Evolutionary conservation across 106 monocot genomes (phyloP), one percentile per base, ranked within the genome.

Genomic region (Vanilla planifolia): DNA sequence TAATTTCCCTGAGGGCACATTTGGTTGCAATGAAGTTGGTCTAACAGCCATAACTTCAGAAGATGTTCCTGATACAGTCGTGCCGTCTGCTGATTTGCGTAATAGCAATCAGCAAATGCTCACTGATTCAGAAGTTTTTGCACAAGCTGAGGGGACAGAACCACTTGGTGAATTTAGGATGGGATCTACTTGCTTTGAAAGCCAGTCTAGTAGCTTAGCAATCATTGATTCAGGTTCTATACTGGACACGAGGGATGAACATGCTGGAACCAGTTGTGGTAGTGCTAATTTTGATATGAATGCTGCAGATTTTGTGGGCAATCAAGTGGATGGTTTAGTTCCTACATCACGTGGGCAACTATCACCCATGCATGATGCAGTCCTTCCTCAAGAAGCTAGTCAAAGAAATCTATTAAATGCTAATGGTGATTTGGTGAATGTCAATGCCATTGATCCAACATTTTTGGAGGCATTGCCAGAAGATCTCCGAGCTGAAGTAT

Each of bases 391-490:
- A 33, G 80, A 74, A 46, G 27, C 63, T 63, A 64, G 14, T 60
- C 74, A 76, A 64, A 42, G 30, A 43, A 72, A 75, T 47, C 56
- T 43, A 56, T 42, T 37, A 20, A 68, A 74, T 62, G 39, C 33
- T 7, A 69, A 65, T 43, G 69, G 72, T 63, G 79, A 73, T 37
- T 63, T 70, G 63, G 68, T 78, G 5, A 73, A 67, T 27, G 27
- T 78, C n/a, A 80, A 74, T 75, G 80, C 75, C 51, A 89, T 89
- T 75, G 89, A 89, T 60, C 89, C 89, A 40, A 89, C 84, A 5
- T 89, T 89, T 52, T 61, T 89, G 59, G 89, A 89, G 60, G 88
- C 89, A 65, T 65, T 89, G 2, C 89, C 89, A 27, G 84, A 80
- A 61, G 84, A 89, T 73, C 70, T 89, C 39, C 76, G 89, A 47